phyloP scores from a whole-genome alignment of 257 asterid species.

The Leptodermis oblonga region DNA sequence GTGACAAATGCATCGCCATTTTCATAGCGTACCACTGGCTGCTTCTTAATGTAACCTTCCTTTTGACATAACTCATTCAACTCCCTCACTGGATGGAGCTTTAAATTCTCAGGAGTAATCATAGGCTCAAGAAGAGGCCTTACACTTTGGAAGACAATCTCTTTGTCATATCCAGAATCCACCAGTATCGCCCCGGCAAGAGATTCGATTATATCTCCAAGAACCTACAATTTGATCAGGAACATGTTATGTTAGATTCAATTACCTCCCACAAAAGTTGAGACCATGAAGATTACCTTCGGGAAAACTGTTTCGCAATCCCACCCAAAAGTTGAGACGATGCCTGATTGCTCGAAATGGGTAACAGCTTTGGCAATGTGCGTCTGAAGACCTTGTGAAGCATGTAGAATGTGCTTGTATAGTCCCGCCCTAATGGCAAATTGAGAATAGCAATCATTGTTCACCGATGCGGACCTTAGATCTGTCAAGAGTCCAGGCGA shows the following conservation, averaged over 20 bases:
- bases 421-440: slow-evolving; percentile 54
- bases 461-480: slow-evolving; percentile 84
- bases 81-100: slow-evolving; percentile 62
- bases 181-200: slow-evolving; percentile 71
- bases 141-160: slow-evolving; percentile 41
- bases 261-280: slow-evolving; percentile 16
- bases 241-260: slow-evolving; percentile 54
- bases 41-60: slow-evolving; percentile 30
- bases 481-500: slow-evolving; percentile 78
- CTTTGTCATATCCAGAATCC: slow-evolving; percentile 63
- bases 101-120: slow-evolving; percentile 59
- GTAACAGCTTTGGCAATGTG: slow-evolving; percentile 36
- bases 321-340: slow-evolving; percentile 61
- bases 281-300: slow-evolving; percentile 43
- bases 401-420: slow-evolving; percentile 63
- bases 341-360: slow-evolving; percentile 18
- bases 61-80: slow-evolving; percentile 51
- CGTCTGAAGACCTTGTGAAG: slow-evolving; percentile 59
- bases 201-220: slow-evolving; percentile 81
- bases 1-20: slow-evolving; percentile 30
- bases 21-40: slow-evolving; percentile 11
- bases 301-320: slow-evolving; percentile 59
- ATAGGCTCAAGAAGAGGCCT: slow-evolving; percentile 75
- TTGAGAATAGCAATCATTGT: slow-evolving; percentile 68
- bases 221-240: slow-evolving; percentile 45